phyloP scores from a whole-genome alignment of 2,329 filamentous ascomycete species.

The Colletotrichum spaethianum region DNA sequence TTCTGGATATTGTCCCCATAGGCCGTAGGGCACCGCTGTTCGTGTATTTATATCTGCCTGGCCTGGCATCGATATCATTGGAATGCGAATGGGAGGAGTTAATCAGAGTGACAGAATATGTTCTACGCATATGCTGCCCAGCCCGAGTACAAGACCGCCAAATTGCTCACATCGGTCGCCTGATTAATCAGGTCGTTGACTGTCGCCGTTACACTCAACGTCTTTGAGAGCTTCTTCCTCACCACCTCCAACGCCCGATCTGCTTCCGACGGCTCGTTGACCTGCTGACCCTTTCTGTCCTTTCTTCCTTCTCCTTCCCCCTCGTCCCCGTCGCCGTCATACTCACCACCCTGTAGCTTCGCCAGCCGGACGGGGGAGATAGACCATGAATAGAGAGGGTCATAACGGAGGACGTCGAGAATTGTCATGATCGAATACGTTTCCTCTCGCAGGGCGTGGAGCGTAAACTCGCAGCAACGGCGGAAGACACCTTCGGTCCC shows the following conservation, averaged over 20 bases:
- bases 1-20: background rate
- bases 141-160: slow-evolving; percentile 88
- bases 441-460: slow-evolving; percentile 95
- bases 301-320: slow-evolving; percentile 57
- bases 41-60: slow-evolving; percentile 2
- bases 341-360: slow-evolving; percentile 75
- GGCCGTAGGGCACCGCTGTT: background rate
- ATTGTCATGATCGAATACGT: slow-evolving; percentile 99
- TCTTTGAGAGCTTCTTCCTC: slow-evolving; percentile 95
- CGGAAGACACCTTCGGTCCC: slow-evolving; percentile 97
- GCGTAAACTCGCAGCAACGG: slow-evolving; percentile 97
- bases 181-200: slow-evolving; percentile 98
- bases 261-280: slow-evolving; percentile 80
- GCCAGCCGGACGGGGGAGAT: slow-evolving; percentile 79
- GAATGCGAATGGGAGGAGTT: background rate
- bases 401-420: slow-evolving; percentile 96
- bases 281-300: slow-evolving; percentile 51
- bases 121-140: slow-evolving; percentile 59
- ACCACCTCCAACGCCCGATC: slow-evolving; percentile 94
- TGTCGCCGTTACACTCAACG: slow-evolving; percentile 91
- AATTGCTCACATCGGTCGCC: slow-evolving; percentile 91
- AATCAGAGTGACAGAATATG: background rate
- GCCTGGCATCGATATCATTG: background rate
- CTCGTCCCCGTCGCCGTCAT: slow-evolving; percentile 55
- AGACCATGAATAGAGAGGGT: slow-evolving; percentile 96